Percentiles rank a stretch among this genome's conserved stretches.
Evolutionary conservation across 352 stramenopile genomes (phyloP).

Genomic region (Saprolegnia diclina): DNA sequence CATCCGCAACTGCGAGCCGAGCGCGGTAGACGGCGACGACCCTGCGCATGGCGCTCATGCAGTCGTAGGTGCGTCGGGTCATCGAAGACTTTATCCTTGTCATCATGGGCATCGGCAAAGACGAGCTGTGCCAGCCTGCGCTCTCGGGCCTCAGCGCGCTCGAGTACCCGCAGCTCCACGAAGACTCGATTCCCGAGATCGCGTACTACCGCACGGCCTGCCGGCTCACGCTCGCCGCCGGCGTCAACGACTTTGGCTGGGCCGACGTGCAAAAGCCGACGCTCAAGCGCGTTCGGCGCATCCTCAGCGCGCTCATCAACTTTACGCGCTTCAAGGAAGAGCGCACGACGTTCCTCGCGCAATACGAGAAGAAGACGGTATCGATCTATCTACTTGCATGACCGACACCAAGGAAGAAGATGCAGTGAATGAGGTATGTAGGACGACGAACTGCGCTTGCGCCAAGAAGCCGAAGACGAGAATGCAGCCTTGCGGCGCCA

Average conservation of each 20-base stretch:
- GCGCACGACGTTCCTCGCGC: conserved; percentile 74
- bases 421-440: conserved; percentile 8
- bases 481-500: conserved; percentile 54
- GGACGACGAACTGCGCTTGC: conserved; percentile 46
- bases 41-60: conserved; percentile 38
- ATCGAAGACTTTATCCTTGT: conserved; percentile 87
- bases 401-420: neutral
- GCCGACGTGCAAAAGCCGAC: conserved; percentile 87
- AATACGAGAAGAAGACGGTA: conserved; percentile 68
- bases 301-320: conserved; percentile 96
- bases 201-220: conserved; percentile 88
- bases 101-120: conserved; percentile 84
- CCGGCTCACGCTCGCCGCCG: conserved; percentile 88
- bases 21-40: conserved; percentile 28
- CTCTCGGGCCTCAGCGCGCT: conserved; percentile 78
- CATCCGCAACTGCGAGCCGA: conserved; percentile 63
- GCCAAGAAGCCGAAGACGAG: conserved; percentile 51
- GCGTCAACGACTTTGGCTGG: conserved; percentile 92
- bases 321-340: conserved; percentile 96
- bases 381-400: too few relatives aligned
- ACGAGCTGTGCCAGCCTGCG: conserved; percentile 88
- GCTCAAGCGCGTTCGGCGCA: conserved; percentile 83
- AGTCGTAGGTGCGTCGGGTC: conserved; percentile 73
- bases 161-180: conserved; percentile 88
- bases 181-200: conserved; percentile 90